phyloP scores from a whole-genome alignment of 306 rosid species.

The Lotus japonicus region DNA sequence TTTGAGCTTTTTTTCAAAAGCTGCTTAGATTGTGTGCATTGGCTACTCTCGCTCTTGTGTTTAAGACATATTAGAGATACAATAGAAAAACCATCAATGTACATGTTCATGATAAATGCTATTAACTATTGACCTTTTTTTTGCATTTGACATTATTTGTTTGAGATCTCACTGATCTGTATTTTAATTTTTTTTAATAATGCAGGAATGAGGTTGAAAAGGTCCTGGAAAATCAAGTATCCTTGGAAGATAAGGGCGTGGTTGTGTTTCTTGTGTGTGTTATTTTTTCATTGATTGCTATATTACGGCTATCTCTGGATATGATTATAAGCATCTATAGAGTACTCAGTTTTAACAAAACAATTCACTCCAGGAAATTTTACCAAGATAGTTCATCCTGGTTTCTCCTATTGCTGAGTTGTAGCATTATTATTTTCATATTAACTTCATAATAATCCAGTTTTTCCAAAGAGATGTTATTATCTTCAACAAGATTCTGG shows the following conservation, averaged over 20 bases:
- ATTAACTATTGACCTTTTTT: too few relatives aligned
- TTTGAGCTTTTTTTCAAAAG: too few relatives aligned
- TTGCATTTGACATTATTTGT: too few relatives aligned
- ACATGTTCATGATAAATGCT: too few relatives aligned
- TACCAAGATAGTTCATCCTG: constrained; percentile 54
- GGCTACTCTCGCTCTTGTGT: too few relatives aligned
- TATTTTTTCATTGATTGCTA: constrained; percentile 56
- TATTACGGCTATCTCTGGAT: constrained; percentile 42
- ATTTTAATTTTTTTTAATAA: neutral
- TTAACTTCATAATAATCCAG: constrained; percentile 36
- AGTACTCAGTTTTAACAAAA: constrained; percentile 30
- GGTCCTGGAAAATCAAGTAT: constrained; percentile 53
- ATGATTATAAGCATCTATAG: constrained; percentile 38
- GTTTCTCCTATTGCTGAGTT: constrained; percentile 50
- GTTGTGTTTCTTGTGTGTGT: constrained; percentile 48
- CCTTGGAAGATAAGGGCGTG: constrained; percentile 57
- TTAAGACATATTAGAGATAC: too few relatives aligned
- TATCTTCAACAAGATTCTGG: neutral
- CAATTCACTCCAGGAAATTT: constrained; percentile 51
- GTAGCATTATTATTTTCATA: constrained; percentile 57
- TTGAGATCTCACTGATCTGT: neutral
- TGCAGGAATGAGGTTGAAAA: constrained; percentile 75
- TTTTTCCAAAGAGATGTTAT: constrained; percentile 9
- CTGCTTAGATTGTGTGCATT: too few relatives aligned
- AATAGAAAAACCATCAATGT: too few relatives aligned